Evolutionary conservation across 2,329 filamentous ascomycete genomes (phyloP), one percentile per base, ranked within the genome.

Genomic region (Bimuria novae-zelandiae): DNA sequence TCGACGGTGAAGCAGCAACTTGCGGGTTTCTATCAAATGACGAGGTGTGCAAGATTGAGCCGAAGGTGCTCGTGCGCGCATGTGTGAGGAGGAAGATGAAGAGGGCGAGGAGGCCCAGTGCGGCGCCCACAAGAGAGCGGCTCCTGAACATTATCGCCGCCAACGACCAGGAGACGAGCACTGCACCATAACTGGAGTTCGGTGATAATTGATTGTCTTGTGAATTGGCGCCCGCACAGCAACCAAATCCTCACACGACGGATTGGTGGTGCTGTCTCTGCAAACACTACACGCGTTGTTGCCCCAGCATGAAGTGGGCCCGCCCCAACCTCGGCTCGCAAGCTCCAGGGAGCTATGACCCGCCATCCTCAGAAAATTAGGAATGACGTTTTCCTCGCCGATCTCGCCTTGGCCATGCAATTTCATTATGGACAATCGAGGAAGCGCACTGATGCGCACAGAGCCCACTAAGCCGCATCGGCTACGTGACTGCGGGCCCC

Each of bases 1-100:
- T 69, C 29, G 60, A 60, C 6, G 65, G 67, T 27, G 58, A 43
- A 7, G 60, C 43, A 10, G 59, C 55, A 8, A 56, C 10, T 11
- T 25, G 56, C 49, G 53, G 53, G 23, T 45, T 35, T 14, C 54
- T 56, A 37, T 61, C 62, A 2, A 67, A 52, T 25, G 60, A 53
- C 8, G 59, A 45, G 1, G 60, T 47, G 6, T 51, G 21, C 12
- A 53, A 21, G 8, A 58, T 7, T 41, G 55, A 60, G 22, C 33
- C 17, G 12, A 56, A 22, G 2, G 57, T 52, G 16, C 51, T 53
- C 16, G 32, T 11, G 23, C 49, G 16, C 50, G n/a, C 21, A 14
- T 55, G 27, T 43, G 43, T n/a, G 59, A 64, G 23, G 39, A 60
- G 25, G 57, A 68, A 45, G 43, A 54, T 29, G 19, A 57, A 37